Conservation (phyloP, 2,329 filamentous ascomycete species). For the Botryotinia calthae region DNA sequence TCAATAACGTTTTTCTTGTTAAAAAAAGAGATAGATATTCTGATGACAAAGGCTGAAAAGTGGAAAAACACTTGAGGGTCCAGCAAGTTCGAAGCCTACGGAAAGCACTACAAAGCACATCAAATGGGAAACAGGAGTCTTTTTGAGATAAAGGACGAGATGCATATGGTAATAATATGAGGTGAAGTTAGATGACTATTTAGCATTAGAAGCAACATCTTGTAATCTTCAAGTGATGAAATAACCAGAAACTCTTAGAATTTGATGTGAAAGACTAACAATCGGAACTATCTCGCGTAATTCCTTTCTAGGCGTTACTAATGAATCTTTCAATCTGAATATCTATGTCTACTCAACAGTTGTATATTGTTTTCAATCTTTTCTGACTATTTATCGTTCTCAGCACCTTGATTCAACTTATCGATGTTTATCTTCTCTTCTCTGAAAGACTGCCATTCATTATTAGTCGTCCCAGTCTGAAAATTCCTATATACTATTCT, state of each 20-base stretch:
- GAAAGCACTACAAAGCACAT: fast-evolving
- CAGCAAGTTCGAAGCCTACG: neutral
- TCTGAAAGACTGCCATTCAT: fast-evolving
- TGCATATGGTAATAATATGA: neutral
- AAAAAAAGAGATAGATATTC: neutral
- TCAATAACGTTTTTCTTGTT: neutral
- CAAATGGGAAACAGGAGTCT: neutral
- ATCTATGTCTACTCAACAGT: neutral
- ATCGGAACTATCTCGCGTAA: fast-evolving
- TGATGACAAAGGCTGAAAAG: neutral
- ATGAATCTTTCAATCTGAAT: fast-evolving
- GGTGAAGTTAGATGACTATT: neutral
- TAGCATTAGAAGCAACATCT: neutral
- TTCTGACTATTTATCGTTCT: neutral
- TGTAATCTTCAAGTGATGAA: neutral
- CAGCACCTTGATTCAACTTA: fast-evolving
- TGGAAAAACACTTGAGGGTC: fast-evolving
- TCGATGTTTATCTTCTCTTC: neutral
- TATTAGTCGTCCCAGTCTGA: fast-evolving
- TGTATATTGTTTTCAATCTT: neutral
- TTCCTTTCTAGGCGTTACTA: neutral
- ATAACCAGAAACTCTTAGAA: fast-evolving
- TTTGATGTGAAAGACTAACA: neutral
- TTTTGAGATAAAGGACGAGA: neutral
- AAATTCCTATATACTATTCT: neutral